Conservation (phyloP, 202 grass and related monocot species). For the Bolboschoenoplectus hybrid region DNA sequence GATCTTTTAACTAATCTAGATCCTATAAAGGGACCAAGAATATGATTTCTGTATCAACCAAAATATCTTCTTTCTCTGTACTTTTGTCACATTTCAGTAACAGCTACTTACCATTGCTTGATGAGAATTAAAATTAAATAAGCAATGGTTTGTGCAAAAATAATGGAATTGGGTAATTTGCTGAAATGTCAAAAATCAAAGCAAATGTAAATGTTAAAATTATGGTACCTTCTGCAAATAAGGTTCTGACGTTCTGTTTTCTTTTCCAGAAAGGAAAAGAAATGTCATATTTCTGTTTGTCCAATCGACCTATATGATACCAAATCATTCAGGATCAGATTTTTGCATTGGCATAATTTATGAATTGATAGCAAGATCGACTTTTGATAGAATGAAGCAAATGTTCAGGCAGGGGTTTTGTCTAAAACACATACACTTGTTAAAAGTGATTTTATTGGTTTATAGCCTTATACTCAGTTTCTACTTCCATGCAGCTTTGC, state of each 20-base stretch:
- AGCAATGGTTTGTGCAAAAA: not conserved
- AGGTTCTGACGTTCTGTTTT: not conserved
- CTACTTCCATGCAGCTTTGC: constrained; percentile 68
- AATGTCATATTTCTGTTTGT: constrained; percentile 8
- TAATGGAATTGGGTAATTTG: not conserved
- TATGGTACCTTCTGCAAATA: not conserved
- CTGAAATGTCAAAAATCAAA: not conserved
- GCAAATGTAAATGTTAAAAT: not conserved
- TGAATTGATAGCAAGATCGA: not conserved
- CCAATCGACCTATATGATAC: not conserved
- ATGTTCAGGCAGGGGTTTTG: not conserved
- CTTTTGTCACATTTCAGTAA: constrained; percentile 11
- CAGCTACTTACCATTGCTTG: not conserved
- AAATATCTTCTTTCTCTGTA: not conserved
- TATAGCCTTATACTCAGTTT: constrained; percentile 37
- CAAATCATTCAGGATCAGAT: not conserved
- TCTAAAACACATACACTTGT: not conserved
- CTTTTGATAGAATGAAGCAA: not conserved
- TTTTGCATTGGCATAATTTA: not conserved
- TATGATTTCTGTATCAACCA: not conserved
- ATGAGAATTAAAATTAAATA: not conserved
- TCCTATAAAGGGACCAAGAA: not conserved
- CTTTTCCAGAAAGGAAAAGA: not conserved
- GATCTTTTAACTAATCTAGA: not conserved
- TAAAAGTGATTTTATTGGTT: not conserved